Evolutionary conservation across 2,329 filamentous ascomycete genomes (phyloP), one percentile per base, ranked within the genome.

Genomic region (Esteya vermicola): DNA sequence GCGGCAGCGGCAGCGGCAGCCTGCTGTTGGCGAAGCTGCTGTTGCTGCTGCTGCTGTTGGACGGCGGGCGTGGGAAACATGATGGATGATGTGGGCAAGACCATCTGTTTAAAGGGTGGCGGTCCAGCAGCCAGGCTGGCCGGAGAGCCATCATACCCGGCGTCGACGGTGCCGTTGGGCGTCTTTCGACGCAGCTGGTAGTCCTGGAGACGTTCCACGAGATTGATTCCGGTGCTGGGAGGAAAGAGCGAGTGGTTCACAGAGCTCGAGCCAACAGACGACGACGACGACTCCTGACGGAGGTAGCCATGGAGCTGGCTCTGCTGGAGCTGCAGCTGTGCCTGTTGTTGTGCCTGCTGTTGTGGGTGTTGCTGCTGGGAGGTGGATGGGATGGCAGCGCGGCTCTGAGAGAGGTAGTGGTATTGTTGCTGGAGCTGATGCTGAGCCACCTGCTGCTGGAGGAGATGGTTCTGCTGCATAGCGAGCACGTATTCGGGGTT

Each of bases 101-200:
- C 67, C 54, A 94, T 75, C 55, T 94, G 86, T 60, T 95, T 95
- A 35, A 76, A 65, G 2, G 84, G 79, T 28, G 83, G 84, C 6
- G 81, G 80, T 28, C 82, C 81, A 27, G 78, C 75, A 9, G 71
- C 75, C 50, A 80, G 75, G 52, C 85, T 81, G 19, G 78, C 69
- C 2, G 79, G 77, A 6, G 83, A 84, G 25, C 83, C 85, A 67
- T 96, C 88, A 53, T 94, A 95, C 10, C 85, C 86, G 40, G 84
- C 85, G 48, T 89, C 81, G 45, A 96, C 72, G 28, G 86, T 94
- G n/a, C 89, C 91, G 53, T 80, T 89, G 5, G 89, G 91, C 9
- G 89, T 96, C 59, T 96, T 96, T 48, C 89, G 76, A 48, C 89
- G 77, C 42, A 95, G 67, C 50, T 85, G 82, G 57, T 93, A 78